Evolutionary conservation across 331 rosid genomes (phyloP).

Genomic region (Stylosanthes scabra): DNA sequence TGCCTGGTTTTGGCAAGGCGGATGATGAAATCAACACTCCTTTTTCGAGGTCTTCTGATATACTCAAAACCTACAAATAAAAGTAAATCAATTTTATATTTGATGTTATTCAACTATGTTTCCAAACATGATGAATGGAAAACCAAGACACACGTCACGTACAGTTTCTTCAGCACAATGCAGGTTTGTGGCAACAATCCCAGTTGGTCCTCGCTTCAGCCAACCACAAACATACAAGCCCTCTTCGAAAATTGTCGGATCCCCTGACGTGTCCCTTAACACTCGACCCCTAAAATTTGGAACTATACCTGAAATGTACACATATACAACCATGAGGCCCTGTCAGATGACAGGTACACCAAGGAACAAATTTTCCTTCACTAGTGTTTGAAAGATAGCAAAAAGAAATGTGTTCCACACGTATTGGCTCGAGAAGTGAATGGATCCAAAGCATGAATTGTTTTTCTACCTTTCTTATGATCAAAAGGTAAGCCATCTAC

Average conservation of each 20-base stretch:
- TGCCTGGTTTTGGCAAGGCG: conserved; percentile 60
- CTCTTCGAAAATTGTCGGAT: conserved; percentile 57
- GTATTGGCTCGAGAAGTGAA: conserved; percentile 2
- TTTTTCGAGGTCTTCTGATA: conserved; percentile 75
- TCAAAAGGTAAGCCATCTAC: conserved; percentile 88
- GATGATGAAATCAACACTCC: conserved; percentile 49
- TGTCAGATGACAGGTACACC: conserved; percentile 5
- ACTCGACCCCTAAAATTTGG: conserved; percentile 88
- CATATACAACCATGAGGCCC: conserved; percentile 25
- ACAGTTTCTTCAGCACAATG: conserved; percentile 96
- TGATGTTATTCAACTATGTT: too few relatives aligned
- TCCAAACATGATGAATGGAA: conserved; percentile 7
- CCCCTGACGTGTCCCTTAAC: conserved; percentile 49
- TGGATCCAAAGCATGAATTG: neutral
- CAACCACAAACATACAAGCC: conserved; percentile 95
- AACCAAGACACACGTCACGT: conserved; percentile 49
- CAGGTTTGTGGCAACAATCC: conserved; percentile 89
- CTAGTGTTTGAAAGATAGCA: neutral
- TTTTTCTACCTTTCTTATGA: conserved; percentile 68
- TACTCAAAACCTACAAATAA: conserved; percentile 66
- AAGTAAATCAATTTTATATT: too few relatives aligned
- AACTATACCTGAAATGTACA: conserved; percentile 69
- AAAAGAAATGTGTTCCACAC: neutral
- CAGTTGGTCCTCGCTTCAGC: conserved; percentile 97
- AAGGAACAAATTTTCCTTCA: conserved; percentile 6